Evolutionary conservation across 495 filamentous ascomycete species (phyloP).

Genomic region (Opeltia flavorubescens): DNA sequence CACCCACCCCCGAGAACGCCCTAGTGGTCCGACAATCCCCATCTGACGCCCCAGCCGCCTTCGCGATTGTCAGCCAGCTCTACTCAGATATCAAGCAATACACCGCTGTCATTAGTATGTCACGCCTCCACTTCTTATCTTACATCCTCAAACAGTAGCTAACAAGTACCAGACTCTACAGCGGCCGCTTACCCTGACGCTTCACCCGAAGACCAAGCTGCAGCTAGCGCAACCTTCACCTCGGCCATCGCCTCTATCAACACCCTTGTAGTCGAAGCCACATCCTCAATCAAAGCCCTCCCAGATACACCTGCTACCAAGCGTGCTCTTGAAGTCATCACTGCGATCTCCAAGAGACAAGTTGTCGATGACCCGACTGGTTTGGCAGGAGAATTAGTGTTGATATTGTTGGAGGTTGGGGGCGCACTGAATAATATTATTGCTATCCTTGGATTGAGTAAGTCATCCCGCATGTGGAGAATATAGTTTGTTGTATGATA

Average conservation of each 20-base stretch:
- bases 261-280: conserved; percentile 1
- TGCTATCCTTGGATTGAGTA: conserved; percentile 11
- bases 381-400: not conserved
- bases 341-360: not conserved
- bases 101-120: conserved; percentile 6
- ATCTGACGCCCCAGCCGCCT: not conserved
- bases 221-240: not conserved
- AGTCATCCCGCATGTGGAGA: not conserved
- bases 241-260: conserved; percentile 9
- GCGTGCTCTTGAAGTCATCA: too few species aligned
- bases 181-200: not conserved
- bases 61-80: conserved; percentile 1
- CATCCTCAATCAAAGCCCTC: not conserved
- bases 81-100: conserved; percentile 2
- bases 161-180: conserved; percentile 8
- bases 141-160: not conserved
- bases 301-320: not conserved
- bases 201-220: not conserved
- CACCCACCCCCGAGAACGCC: conserved; percentile 1
- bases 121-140: not conserved
- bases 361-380: not conserved
- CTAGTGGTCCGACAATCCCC: conserved; percentile 1
- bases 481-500: not conserved
- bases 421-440: conserved; percentile 8
- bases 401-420: conserved; percentile 6